Evolutionary conservation across 148 eudicot species (phyloP).

Genomic region (Camellia granthamiana): DNA sequence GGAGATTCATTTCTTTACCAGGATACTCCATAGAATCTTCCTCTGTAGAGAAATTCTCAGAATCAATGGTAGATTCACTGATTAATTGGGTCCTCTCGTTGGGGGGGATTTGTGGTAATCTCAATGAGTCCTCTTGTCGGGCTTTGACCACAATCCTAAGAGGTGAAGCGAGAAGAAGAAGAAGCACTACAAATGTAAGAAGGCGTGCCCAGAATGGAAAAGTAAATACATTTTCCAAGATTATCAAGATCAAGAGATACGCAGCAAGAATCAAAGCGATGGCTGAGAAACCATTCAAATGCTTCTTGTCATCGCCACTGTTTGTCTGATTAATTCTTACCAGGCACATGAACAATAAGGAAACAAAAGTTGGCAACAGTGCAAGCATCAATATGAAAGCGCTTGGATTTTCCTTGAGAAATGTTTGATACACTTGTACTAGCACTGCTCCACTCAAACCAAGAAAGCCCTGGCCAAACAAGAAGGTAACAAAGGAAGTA

Average conservation of each 20-base stretch:
- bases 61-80: slow-evolving; percentile 14
- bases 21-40: slow-evolving; percentile 11
- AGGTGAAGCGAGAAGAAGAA: slow-evolving; percentile 59
- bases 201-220: slow-evolving; percentile 51
- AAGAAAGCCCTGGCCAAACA: slow-evolving; percentile 67
- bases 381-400: slow-evolving; percentile 78
- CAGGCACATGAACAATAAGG: slow-evolving; percentile 61
- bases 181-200: slow-evolving; percentile 38
- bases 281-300: slow-evolving; percentile 61
- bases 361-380: slow-evolving; percentile 48
- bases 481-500: not conserved
- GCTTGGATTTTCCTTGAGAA: slow-evolving; percentile 54
- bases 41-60: slow-evolving; percentile 9
- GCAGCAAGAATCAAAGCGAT: slow-evolving; percentile 62
- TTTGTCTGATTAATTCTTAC: slow-evolving; percentile 42
- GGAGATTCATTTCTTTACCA: slow-evolving; percentile 43
- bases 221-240: slow-evolving; percentile 52
- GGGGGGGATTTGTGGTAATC: slow-evolving; percentile 16
- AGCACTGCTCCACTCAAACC: slow-evolving; percentile 92
- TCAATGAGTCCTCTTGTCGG: slow-evolving; percentile 31
- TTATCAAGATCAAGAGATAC: slow-evolving; percentile 60
- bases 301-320: slow-evolving; percentile 51
- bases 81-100: slow-evolving; percentile 29
- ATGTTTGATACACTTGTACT: slow-evolving; percentile 67
- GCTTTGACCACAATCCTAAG: slow-evolving; percentile 51